Base-by-base conservation (phyloP, 179 eudicot species). In the Beta lomatogona region DNA sequence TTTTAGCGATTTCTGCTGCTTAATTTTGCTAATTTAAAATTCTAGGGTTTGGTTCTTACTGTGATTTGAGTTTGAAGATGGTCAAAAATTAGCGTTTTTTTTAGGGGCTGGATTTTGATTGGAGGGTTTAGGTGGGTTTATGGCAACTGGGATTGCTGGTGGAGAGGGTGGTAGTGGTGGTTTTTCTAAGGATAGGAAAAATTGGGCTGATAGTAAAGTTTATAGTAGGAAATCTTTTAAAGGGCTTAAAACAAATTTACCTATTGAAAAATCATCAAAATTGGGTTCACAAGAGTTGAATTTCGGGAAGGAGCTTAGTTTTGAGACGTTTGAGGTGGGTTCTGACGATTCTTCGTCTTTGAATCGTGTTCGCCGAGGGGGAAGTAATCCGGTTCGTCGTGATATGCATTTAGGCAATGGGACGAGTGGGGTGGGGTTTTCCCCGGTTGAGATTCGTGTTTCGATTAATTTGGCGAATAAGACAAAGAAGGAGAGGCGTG, bases 401-500 rank as follows among this genome's bases (percentile, higher is more conserved):
- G 81, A 78, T 16, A 81, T 76, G 73, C 86, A 70, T 77, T 71
- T 77, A 0, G 87, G 85, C 6, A 87, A 82, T 60, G 92, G 82
- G 31, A 28, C 71, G 52, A 81, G 50, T 59, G 90, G 85, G 59
- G 73, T 41, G 9, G 93, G 87, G 45, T 82, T 87, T 68, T 54
- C 70, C 61, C 79, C 83, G 78, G 85, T 69, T 50, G 94, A 83
- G 77, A 85, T 77, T 75, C 86, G 87, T 64, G 92, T 90, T 64
- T 84, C 86, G 59, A 88, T 94, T 58, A 91, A 80, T 87, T 87
- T 95, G 79, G 86, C 86, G n/a, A 84, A 73, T 59, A 91, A 87
- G 82, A 87, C 98, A 9, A 95, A 92, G 90, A 84, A 87, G 79
- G 98, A 94, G 87, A 87, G 82, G 81, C 82, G 82, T 77, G 97